phyloP scores from a whole-genome alignment of 768 basidiomycete species.

The Calocybe cyanea region DNA sequence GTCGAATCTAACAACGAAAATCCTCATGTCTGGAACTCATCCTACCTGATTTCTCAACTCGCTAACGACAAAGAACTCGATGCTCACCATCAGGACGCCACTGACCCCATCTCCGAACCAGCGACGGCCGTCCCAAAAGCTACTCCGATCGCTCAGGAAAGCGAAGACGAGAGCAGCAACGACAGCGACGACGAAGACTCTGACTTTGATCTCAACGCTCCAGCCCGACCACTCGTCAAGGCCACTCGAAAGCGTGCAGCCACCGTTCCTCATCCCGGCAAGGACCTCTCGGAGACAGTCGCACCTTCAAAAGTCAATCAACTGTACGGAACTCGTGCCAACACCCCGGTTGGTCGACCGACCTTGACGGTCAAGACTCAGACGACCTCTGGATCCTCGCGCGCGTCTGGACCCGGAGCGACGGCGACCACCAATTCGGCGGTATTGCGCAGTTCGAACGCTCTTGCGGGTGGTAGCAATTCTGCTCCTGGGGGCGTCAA shows the following conservation, averaged over 20 bases:
- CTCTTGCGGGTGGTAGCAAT: slow-evolving; percentile 22
- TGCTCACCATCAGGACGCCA: slow-evolving; percentile 4
- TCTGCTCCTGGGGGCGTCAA: slow-evolving; percentile 58
- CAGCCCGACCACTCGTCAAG: slow-evolving; percentile 15
- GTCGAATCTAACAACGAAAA: slow-evolving; percentile 31
- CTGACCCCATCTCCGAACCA: slow-evolving; percentile 5
- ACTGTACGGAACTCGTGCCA: slow-evolving; percentile 47
- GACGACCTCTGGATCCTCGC: slow-evolving; percentile 36
- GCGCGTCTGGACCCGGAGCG: slow-evolving; percentile 60
- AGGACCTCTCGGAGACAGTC: slow-evolving; percentile 46
- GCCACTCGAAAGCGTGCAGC: slow-evolving; percentile 21
- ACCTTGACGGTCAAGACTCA: slow-evolving; percentile 62
- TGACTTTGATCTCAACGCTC: slow-evolving; percentile 30
- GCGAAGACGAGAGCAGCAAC: slow-evolving; percentile 29
- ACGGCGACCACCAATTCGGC: slow-evolving; percentile 57
- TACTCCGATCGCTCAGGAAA: slow-evolving; percentile 21
- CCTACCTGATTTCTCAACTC: slow-evolving; percentile 7
- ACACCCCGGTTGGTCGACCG: slow-evolving; percentile 44
- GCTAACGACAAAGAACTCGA: slow-evolving; percentile 6
- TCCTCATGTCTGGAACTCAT: slow-evolving; percentile 17
- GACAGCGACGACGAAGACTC: slow-evolving; percentile 34
- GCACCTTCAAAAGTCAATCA: slow-evolving; percentile 57
- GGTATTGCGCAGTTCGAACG: slow-evolving; percentile 29
- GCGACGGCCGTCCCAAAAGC: slow-evolving; percentile 14
- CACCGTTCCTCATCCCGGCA: slow-evolving; percentile 37